phyloP scores from a whole-genome alignment of 2,329 filamentous ascomycete genomes.

The Pestalotiopsis fici region DNA sequence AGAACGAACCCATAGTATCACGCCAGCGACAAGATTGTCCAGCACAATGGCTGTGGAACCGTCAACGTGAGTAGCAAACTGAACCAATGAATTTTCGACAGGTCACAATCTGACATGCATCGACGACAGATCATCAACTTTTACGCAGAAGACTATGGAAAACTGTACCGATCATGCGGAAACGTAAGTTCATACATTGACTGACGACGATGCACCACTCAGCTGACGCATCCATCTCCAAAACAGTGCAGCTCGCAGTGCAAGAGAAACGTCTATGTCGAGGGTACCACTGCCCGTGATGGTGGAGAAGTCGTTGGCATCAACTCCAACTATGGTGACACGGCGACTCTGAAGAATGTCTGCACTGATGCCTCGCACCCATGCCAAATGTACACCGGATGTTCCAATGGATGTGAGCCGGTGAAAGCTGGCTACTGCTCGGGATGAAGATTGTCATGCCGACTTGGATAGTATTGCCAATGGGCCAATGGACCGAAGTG shows the following conservation, averaged over 20 bases:
- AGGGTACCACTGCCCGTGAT: slow-evolving; percentile 38
- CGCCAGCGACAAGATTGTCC: slow-evolving; percentile 46
- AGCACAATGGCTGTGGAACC: slow-evolving; percentile 47
- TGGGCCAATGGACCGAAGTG: neutral
- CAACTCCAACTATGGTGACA: slow-evolving; percentile 38
- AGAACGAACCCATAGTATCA: slow-evolving; percentile 24
- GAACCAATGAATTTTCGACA: neutral
- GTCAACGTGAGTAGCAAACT: slow-evolving; percentile 30
- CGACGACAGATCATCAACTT: slow-evolving; percentile 33
- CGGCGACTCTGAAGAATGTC: slow-evolving; percentile 30
- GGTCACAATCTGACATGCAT: neutral
- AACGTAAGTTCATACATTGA: slow-evolving; percentile 32
- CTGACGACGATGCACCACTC: too few relatives aligned
- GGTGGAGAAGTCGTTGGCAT: slow-evolving; percentile 43
- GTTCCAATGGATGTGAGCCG: slow-evolving; percentile 12
- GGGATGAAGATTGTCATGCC: neutral
- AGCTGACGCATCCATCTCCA: neutral
- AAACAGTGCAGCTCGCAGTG: slow-evolving; percentile 25
- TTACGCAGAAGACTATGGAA: slow-evolving; percentile 47
- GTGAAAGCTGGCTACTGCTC: neutral
- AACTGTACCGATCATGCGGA: slow-evolving; percentile 50
- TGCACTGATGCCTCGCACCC: slow-evolving; percentile 22
- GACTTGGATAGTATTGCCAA: neutral
- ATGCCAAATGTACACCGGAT: slow-evolving; percentile 25
- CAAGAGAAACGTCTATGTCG: slow-evolving; percentile 44